Percentiles rank a stretch among this genome's conserved stretches.
Conservation (phyloP, 2,329 filamentous ascomycete species). For the Aureobasidium sp. region DNA sequence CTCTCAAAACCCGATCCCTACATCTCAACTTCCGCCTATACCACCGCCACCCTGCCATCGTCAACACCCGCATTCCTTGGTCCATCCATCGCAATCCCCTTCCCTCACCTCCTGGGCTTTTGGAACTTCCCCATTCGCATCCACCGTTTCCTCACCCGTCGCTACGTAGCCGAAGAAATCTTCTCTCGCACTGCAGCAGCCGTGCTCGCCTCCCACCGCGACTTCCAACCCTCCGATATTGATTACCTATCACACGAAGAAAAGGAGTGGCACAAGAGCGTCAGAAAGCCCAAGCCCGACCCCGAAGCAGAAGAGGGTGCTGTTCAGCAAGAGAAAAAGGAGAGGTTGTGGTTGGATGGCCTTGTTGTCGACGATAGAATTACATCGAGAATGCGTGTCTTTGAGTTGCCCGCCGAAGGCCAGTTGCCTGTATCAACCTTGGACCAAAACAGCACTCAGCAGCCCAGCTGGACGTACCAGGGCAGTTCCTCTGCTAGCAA, state of each 20-base stretch:
- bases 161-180: conserved; percentile 75
- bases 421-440: not conserved
- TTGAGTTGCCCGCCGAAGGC: conserved; percentile 47
- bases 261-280: conserved; percentile 73
- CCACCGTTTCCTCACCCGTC: conserved; percentile 77
- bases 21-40: conserved; percentile 65
- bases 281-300: conserved; percentile 42
- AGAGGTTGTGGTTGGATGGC: conserved; percentile 59
- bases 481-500: not conserved
- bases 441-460: not conserved
- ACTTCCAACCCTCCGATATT: conserved; percentile 54
- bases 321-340: not conserved
- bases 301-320: conserved; percentile 35
- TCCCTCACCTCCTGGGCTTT: conserved; percentile 90
- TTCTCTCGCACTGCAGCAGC: conserved; percentile 80
- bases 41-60: conserved; percentile 53
- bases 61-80: conserved; percentile 62
- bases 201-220: conserved; percentile 53
- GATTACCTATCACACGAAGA: conserved; percentile 62
- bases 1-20: conserved; percentile 60
- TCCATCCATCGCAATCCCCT: conserved; percentile 61
- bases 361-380: conserved; percentile 71
- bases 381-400: conserved; percentile 68
- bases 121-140: conserved; percentile 79
- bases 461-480: not conserved